Evolutionary conservation across 495 filamentous ascomycete genomes (phyloP).

Genomic region (Wilcoxina mikolae): DNA sequence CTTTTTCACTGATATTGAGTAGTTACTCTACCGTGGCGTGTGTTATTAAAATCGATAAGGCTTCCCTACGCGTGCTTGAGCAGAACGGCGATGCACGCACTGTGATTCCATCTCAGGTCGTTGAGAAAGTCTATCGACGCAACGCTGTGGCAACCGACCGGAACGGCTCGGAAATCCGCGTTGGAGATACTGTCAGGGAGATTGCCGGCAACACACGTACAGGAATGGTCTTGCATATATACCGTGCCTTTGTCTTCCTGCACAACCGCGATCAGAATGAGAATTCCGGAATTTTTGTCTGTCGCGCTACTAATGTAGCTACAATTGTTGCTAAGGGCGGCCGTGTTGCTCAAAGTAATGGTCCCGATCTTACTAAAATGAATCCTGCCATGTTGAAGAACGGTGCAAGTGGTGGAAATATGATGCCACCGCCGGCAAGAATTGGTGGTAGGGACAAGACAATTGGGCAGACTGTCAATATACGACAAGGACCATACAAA

Average conservation of each 20-base stretch:
- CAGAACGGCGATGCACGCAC: slow-evolving; percentile 72
- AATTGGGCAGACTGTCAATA: slow-evolving; percentile 77
- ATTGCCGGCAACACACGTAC: slow-evolving; percentile 66
- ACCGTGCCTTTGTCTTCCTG: slow-evolving; percentile 75
- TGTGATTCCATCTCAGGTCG: slow-evolving; percentile 77
- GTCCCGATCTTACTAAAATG: slow-evolving; percentile 76
- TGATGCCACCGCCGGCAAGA: slow-evolving; percentile 49
- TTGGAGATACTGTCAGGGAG: slow-evolving; percentile 86
- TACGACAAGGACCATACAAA: slow-evolving; percentile 74
- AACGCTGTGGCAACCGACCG: slow-evolving; percentile 82
- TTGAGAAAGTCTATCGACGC: slow-evolving; percentile 66
- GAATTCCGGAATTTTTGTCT: slow-evolving; percentile 80
- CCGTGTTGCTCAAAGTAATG: slow-evolving; percentile 35
- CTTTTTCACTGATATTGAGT: slow-evolving; percentile 2
- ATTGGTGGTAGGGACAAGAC: slow-evolving; percentile 65
- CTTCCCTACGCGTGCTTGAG: slow-evolving; percentile 76
- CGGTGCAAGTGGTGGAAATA: slow-evolving; percentile 30
- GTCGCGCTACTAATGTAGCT: slow-evolving; percentile 66
- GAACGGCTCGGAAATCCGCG: slow-evolving; percentile 80
- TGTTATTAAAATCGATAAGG: slow-evolving; percentile 87
- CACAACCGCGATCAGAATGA: slow-evolving; percentile 71
- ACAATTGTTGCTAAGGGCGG: slow-evolving; percentile 88
- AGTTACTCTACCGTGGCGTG: slow-evolving; percentile 77
- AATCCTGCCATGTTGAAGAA: slow-evolving; percentile 72
- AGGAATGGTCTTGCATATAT: slow-evolving; percentile 81